These are phyloP conservation scores for Penicillium frequentans DNA, from an alignment of 2,329 filamentous ascomycete genomes.

Conservation along the genomic window DNA sequence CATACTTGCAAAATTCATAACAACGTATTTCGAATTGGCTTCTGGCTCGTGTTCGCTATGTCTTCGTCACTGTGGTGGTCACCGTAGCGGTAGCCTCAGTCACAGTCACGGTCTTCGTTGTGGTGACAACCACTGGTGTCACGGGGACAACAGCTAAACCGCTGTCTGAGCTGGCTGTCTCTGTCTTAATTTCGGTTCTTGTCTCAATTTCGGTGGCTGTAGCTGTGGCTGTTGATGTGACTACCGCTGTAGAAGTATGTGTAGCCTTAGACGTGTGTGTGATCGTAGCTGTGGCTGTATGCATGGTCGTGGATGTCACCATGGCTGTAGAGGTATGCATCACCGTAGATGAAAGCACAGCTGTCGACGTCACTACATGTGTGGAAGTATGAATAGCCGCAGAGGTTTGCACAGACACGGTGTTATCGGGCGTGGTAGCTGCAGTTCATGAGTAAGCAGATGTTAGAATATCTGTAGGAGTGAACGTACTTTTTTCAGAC, in stretches of 20 bases:
- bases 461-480: background rate
- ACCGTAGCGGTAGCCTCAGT: background rate
- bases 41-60: background rate
- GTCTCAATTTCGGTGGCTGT: background rate
- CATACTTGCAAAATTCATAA: background rate
- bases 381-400: background rate
- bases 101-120: conserved; percentile 3
- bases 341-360: background rate
- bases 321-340: background rate
- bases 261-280: background rate
- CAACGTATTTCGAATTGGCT: background rate
- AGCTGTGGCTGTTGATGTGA: background rate
- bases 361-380: background rate
- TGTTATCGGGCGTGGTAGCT: background rate
- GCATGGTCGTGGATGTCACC: background rate
- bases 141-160: conserved; percentile 12
- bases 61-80: background rate
- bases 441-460: background rate
- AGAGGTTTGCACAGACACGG: background rate
- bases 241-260: background rate
- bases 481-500: background rate
- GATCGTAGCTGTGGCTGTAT: background rate
- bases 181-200: background rate
- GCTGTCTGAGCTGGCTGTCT: background rate
- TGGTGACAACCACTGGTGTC: conserved; percentile 14